These are phyloP conservation scores for Strombidium stylifer DNA, from an alignment of 73 alveolate species.

Conservation along the genomic window DNA sequence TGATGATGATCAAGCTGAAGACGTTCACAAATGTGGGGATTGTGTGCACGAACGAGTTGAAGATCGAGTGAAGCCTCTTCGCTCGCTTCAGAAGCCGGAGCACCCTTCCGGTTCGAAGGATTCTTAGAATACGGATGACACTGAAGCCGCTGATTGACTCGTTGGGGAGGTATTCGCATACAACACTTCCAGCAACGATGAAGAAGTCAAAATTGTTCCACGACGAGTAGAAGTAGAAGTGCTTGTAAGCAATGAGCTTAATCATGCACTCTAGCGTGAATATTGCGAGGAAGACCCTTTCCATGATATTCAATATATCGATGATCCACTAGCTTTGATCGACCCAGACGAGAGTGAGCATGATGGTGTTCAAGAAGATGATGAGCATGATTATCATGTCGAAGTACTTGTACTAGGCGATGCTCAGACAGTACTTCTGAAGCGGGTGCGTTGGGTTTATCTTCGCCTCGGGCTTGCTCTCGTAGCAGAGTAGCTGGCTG, in stretches of 20 bases:
- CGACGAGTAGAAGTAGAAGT: background rate
- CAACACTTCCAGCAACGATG: conserved; percentile 17
- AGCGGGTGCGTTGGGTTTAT: background rate
- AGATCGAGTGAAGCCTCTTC: conserved; percentile 29
- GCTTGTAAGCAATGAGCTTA: conserved; percentile 32
- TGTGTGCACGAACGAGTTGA: conserved; percentile 56
- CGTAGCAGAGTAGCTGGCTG: background rate
- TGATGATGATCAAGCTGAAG: conserved; percentile 48
- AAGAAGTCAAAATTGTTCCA: conserved; percentile 51
- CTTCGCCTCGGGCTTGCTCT: background rate
- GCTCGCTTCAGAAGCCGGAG: conserved; percentile 31
- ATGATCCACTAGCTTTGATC: background rate
- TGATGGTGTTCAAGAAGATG: conserved; percentile 20
- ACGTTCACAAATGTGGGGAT: conserved; percentile 58
- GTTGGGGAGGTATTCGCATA: background rate
- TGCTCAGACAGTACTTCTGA: background rate
- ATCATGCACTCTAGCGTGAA: conserved; percentile 24
- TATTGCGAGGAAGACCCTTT: conserved; percentile 23
- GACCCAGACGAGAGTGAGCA: conserved; percentile 12
- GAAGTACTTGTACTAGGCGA: background rate
- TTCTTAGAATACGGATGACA: conserved; percentile 39
- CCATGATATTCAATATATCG: background rate
- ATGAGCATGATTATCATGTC: conserved; percentile 5
- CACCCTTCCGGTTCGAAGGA: conserved; percentile 53
- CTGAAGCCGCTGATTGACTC: conserved; percentile 3